Percentiles rank a stretch among this genome's conserved stretches.
Conservation (phyloP, 306 rosid species). For the Purshia tridentata region DNA sequence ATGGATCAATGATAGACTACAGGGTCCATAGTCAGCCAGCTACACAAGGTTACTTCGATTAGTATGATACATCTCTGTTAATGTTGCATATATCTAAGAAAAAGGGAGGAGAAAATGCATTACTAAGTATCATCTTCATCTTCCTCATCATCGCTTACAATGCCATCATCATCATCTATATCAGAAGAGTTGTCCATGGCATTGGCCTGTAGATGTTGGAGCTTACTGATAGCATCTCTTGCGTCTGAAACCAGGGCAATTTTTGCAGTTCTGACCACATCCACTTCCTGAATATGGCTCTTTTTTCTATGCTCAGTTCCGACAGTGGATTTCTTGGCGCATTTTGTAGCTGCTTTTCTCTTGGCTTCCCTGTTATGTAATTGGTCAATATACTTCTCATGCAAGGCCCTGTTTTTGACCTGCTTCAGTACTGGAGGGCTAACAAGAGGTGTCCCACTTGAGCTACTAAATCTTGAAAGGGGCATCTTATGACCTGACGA, state of each 20-base stretch:
- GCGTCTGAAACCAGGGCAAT: slow-evolving; percentile 68
- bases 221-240: slow-evolving; percentile 62
- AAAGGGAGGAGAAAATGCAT: slow-evolving; percentile 10
- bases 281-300: slow-evolving; percentile 28
- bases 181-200: slow-evolving; percentile 20
- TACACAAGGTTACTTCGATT: background rate
- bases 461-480: slow-evolving; percentile 54
- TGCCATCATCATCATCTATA: slow-evolving; percentile 42
- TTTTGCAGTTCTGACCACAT: slow-evolving; percentile 60
- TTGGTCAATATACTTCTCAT: slow-evolving; percentile 81
- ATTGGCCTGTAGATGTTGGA: slow-evolving; percentile 41
- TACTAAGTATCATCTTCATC: slow-evolving; percentile 38
- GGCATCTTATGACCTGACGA: slow-evolving; percentile 49
- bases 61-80: background rate
- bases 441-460: slow-evolving; percentile 33
- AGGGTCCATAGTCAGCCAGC: background rate
- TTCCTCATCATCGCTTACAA: slow-evolving; percentile 24
- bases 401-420: slow-evolving; percentile 62
- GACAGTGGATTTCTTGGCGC: slow-evolving; percentile 6
- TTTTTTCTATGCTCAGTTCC: slow-evolving; percentile 30
- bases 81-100: background rate
- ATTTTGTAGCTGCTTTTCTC: slow-evolving; percentile 48
- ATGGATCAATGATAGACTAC: background rate
- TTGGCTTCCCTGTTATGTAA: slow-evolving; percentile 62
- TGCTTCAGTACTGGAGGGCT: slow-evolving; percentile 82